A percentile compares a stretch with the other conserved stretches of the same genome.
phyloP scores from a whole-genome alignment of 441 rosid species.

The Populus hybrid region DNA sequence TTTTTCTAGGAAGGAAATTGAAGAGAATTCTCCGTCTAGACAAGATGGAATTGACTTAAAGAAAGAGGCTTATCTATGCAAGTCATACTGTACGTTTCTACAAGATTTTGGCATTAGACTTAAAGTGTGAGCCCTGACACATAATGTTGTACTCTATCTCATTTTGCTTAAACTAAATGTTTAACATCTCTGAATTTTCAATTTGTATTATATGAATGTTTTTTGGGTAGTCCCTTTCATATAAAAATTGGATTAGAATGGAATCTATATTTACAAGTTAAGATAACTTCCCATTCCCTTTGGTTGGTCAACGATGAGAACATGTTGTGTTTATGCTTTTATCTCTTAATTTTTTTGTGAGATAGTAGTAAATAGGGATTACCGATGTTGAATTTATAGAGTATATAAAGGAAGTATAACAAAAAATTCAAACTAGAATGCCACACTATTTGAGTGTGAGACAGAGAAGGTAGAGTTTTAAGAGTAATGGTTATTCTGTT shows the following conservation, averaged over 20 bases:
- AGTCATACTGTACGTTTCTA: constrained; percentile 84
- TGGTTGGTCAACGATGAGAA: background rate
- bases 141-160: background rate
- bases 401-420: background rate
- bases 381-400: background rate
- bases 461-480: background rate
- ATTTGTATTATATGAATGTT: background rate
- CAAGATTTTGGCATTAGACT: constrained; percentile 94
- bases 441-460: background rate
- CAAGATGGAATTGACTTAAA: constrained; percentile 56
- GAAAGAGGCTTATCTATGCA: constrained; percentile 39
- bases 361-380: background rate
- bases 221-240: too few relatives aligned
- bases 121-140: constrained; percentile 60
- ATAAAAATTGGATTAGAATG: too few relatives aligned
- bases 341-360: background rate
- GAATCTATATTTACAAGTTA: background rate
- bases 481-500: background rate
- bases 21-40: constrained; percentile 77
- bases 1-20: constrained; percentile 73
- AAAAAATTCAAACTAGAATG: background rate
- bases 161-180: background rate
- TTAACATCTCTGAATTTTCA: background rate
- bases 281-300: background rate
- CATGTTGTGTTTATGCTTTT: background rate